Conservation (phyloP, 208 protist genomes). For the Crithidia fasciculata region DNA sequence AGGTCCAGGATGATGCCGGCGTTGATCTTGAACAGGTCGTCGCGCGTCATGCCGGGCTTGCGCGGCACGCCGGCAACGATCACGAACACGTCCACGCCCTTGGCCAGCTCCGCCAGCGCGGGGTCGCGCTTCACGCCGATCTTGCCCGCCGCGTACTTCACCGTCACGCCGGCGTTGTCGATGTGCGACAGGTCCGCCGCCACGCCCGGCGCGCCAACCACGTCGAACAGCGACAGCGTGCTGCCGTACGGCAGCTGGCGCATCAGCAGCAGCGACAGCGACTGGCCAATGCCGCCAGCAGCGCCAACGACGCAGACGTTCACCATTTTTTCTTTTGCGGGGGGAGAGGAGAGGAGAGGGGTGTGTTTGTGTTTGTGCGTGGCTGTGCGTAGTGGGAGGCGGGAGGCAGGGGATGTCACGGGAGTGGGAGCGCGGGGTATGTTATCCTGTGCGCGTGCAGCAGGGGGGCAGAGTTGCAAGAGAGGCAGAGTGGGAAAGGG, state of each 20-base stretch:
- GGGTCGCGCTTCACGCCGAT: slow-evolving; percentile 68
- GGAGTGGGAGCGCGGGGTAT: neutral
- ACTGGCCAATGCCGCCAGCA: slow-evolving; percentile 89
- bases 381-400: too few species aligned
- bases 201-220: slow-evolving; percentile 90
- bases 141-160: slow-evolving; percentile 81
- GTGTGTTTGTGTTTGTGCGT: neutral
- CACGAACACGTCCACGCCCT: slow-evolving; percentile 92
- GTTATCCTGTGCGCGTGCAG: too few species aligned
- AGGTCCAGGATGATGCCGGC: slow-evolving; percentile 93
- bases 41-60: slow-evolving; percentile 97
- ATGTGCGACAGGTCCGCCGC: slow-evolving; percentile 95
- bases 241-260: slow-evolving; percentile 73
- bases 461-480: too few species aligned
- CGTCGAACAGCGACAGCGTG: slow-evolving; percentile 93
- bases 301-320: slow-evolving; percentile 91
- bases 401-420: slow-evolving; percentile 9
- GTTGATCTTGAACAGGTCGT: slow-evolving; percentile 97
- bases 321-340: slow-evolving; percentile 53
- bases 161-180: slow-evolving; percentile 69
- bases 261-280: slow-evolving; percentile 88
- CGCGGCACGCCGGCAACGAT: slow-evolving; percentile 96
- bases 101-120: slow-evolving; percentile 64
- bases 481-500: neutral
- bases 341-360: neutral